Base-by-base conservation (phyloP, 2,329 filamentous ascomycete species). In the Penicillium sp. region DNA sequence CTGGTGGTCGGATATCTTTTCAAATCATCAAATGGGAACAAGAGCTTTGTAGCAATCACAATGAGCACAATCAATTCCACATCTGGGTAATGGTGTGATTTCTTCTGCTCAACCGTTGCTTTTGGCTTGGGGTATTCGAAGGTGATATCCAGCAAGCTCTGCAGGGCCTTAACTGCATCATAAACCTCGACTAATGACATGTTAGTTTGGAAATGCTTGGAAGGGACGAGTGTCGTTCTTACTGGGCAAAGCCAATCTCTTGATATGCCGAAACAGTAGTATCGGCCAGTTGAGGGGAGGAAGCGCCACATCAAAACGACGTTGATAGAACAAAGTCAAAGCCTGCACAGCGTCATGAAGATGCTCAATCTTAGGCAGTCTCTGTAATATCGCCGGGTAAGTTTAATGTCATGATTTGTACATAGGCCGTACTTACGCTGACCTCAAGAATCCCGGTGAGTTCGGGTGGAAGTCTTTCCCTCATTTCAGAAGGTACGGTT, bases 221-320 rank as follows among this genome's bases (percentile, higher is more conserved):
- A 8, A 27, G 3, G 11, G 10, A 38, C 18, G 7, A n/a, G 2
- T 36, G 13, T 36, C 18, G 31, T 4, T 69, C 82, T 57, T 77
- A 90, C 88, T 75, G 50, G 94, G 93, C 41, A 97, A 76, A 3
- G 86, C 84, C 14, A 97, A 79, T 39, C 87, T 81, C 64, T 83
- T 85, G 29, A 92, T 79, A 64, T 88, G 88, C 38, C 86, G 81
- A 55, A 89, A 85, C 4, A 93, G 73, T 9, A 93, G 72, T 3
- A 89, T 76, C 1, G 86, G 81, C 29, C 82, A 75, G 62, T 95
- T 96, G 13, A 97, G 71, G 1, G 86, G 76, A 1, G 93, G 92
- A 56, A 94, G 86, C 0, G 74, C 63, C 69, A 97, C 81, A 13
- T 82, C 84, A 65, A 90, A 90, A 52, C 90, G 86, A 47, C 78